Percentiles rank a stretch among this genome's conserved stretches.
These are phyloP conservation scores for Silene latifolia DNA, from an alignment of 148 eudicot genomes.

Conservation along the genomic window DNA sequence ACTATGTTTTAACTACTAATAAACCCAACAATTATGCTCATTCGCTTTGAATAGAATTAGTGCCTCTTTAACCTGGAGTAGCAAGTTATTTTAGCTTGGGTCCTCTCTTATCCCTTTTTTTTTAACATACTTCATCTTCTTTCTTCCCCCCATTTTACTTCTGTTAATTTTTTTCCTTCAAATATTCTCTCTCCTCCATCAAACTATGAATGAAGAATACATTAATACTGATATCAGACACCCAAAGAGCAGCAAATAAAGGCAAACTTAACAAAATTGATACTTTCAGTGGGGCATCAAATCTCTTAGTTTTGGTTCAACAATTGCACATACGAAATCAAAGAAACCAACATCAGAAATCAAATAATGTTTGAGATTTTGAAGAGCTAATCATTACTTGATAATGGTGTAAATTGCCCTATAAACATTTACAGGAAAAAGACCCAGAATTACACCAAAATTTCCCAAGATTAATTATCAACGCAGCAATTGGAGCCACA, in stretches of 20 bases:
- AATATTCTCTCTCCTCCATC: no score
- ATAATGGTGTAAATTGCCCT: constrained; percentile 78
- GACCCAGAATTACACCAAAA: constrained; percentile 65
- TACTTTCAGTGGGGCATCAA: constrained; percentile 74
- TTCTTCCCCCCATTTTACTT: no score
- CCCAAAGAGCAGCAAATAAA: constrained; percentile 69
- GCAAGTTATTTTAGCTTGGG: no score
- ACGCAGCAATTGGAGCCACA: constrained; percentile 81
- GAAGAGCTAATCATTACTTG: constrained; percentile 42
- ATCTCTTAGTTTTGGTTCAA: constrained; percentile 50
- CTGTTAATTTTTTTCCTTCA: no score
- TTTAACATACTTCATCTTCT: no score
- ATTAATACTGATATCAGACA: constrained; percentile 31
- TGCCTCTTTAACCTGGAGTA: no score
- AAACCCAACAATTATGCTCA: no score
- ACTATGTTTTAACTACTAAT: no score
- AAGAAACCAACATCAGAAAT: constrained; percentile 13
- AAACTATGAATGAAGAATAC: no score
- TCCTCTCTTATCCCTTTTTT: no score
- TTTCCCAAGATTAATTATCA: constrained; percentile 76
- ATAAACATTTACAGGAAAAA: constrained; percentile 76
- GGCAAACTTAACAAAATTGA: constrained; percentile 75
- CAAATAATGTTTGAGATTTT: not conserved
- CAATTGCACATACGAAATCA: constrained; percentile 11
- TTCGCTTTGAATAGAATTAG: no score